Evolutionary conservation across 163 green algal genomes (phyloP).

Genomic region (Trebouxia gelatinosa): DNA sequence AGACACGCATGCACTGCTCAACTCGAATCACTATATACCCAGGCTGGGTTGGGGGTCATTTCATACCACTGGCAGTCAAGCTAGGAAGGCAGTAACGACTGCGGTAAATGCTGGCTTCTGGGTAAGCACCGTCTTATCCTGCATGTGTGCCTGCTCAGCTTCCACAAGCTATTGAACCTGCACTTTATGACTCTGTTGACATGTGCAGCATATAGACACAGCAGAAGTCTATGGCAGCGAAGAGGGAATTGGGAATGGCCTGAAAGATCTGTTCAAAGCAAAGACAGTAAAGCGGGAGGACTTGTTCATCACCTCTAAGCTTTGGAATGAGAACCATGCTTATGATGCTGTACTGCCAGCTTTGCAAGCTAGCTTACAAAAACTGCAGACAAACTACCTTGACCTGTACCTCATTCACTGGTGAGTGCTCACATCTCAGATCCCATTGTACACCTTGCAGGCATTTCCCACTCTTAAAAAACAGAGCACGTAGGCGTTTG

Average conservation of each 20-base stretch:
- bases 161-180: no score
- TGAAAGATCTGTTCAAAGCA: conserved; percentile 28
- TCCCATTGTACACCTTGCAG: background rate
- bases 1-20: no score
- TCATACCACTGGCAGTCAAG: no score
- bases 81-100: no score
- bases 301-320: conserved; percentile 42
- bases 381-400: conserved; percentile 80
- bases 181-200: no score
- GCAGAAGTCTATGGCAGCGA: conserved; percentile 57
- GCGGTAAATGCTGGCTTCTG: no score
- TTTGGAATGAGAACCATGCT: conserved; percentile 44
- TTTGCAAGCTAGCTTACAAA: conserved; percentile 58
- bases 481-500: background rate
- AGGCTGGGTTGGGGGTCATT: no score
- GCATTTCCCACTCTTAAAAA: background rate
- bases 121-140: no score
- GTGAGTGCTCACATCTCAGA: no score
- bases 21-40: no score
- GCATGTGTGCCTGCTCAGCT: no score
- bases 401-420: conserved; percentile 93
- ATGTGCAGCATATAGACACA: conserved; percentile 68
- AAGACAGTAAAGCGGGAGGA: conserved; percentile 37
- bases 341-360: conserved; percentile 11
- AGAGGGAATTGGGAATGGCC: conserved; percentile 33